Base-by-base conservation (phyloP, 768 basidiomycete species). In the Tulasnella sp. region DNA sequence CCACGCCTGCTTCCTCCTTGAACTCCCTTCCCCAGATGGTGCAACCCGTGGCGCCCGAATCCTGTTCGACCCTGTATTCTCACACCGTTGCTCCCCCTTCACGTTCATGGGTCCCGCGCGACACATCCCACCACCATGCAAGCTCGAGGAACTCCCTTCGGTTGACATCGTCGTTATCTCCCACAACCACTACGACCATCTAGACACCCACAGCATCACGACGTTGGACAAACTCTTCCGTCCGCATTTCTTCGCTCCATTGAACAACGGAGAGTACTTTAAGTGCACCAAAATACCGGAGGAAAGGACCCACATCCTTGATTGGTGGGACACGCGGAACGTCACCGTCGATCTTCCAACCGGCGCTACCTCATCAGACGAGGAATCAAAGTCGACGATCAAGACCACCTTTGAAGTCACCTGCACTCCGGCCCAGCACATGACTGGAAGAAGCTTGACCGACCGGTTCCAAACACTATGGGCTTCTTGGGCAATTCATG, bases 1-100 rank as follows among this genome's bases (percentile, higher is more conserved):
- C 12, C 90, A 91, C 84, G 90, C 90, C 0, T 90, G 88, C 76
- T 90, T 90, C 84, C 84, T 90, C 3, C 85, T 91, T n/a, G 89
- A 91, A 84, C 85, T 90, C 60, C 90, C 90, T 1, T 84, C 83
- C 7, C 82, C 86, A 1, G 83, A 85, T 3, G 83, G 82, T 1
- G 80, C 82, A 12, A 75, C 80, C 76, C 84, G 86, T 69, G 90
- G 90, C 12, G 85, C 87, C 3, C 86, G 90, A 8, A 86, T 91
- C 44, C 84, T 91, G 1, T 90, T 90, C 81, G 90, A 91, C 80
- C 90, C 84, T 0, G 83, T 84, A 3, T 90, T 90, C 83, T 89
- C 89, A 78, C 86, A 89, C 77, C 86, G 90, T 3, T 91, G 90
- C 83, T 89, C 89, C 28, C 89, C 90, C 0, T 86, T 84, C 75